Base-by-base conservation (phyloP, 1,284 basidiomycete genomes). In the Naganishia sp. region DNA sequence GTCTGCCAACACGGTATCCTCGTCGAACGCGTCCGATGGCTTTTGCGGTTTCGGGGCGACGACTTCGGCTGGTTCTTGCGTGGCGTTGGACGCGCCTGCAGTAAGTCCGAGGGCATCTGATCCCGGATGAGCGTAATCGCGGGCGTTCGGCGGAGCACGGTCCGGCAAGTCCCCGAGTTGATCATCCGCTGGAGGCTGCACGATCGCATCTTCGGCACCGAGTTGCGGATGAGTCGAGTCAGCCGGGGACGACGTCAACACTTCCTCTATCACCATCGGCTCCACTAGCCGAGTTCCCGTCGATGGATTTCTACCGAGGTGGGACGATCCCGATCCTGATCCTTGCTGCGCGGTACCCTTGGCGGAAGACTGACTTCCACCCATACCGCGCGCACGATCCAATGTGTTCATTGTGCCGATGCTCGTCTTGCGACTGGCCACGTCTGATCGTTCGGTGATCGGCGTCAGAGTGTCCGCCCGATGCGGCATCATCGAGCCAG, bases 391-490 rank as follows among this genome's bases (percentile, higher is more conserved):
- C 39, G 52, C 28, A 15, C 60, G 60, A 16, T 67, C 67, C 18
- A 61, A 33, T n/a, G 67, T 67, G 11, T 53, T 55, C 61, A 68
- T 44, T 0, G 75, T 76, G 28, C 65, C 46, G 18, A 73, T 74
- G 55, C 73, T 75, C 42, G 73, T 75, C 53, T 71, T 66, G 42
- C 75, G 68, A 65, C 68, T 73, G 3, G 75, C 73, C 23, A 74
- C 64, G 55, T 74, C 74, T 5, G 75, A 83, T 55, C 76, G 74
- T 70, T 84, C 84, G 18, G 81, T 82, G 63, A 85, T 84, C 18
- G 83, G 83, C 6, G 83, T 82, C 33, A 86, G 73, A 7, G 77
- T 63, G 21, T 61, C 68, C 4, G 65, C 39, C 13, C 67, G 49
- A 21, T 39, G 16, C 11, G 64, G 59, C n/a, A 50, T 7, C 48